Evolutionary conservation across 768 basidiomycete species (phyloP), one percentile per base, ranked within the genome.

Genomic region (Lactarius sanguifluus): DNA sequence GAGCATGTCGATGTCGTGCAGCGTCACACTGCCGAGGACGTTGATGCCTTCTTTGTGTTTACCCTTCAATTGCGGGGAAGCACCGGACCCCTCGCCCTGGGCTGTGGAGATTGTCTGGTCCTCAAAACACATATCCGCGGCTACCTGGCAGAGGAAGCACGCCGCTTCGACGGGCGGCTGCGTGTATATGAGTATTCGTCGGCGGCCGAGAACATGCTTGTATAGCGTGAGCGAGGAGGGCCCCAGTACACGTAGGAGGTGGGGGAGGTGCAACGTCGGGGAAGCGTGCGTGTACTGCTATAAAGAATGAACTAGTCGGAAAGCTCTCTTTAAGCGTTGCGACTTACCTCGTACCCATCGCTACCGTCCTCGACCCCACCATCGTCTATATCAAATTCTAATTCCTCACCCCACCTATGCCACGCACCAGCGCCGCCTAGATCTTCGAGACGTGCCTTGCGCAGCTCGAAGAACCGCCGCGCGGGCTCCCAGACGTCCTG

Each of bases 11-110:
- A 91, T 74, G 73, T 94, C 92, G 56, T 80, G 86, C 0, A 94
- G 80, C 0, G 91, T 93, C 36, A 94, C 82, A 84, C 91, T 88
- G 0, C 92, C 92, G 3, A 94, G 81, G 2, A 92, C 89, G 66
- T 79, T 84, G 63, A 89, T 82, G 0, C 85, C 82, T 18, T 85
- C 82, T 62, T 76, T 79, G 36, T 75, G 77, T 69, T 81, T 82
- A 47, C 79, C 81, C 59, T 70, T 78, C 43, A 79, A 72, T 52
- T 73, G 73, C 2, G 55, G 63, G n/a, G 43, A 56, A n/a, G 62
- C 66, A 13, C 68, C 68, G 20, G 45, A 13, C 16, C 57, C 45
- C 1, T 66, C 70, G 45, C 52, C 56, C 7, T 41, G 16, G 16
- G 38, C 1, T 5, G 38, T 15, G 38, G 38, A 6, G 15, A 38